Evolutionary conservation across 2,329 filamentous ascomycete genomes (phyloP).

Genomic region (Alternaria angustiovoidea): DNA sequence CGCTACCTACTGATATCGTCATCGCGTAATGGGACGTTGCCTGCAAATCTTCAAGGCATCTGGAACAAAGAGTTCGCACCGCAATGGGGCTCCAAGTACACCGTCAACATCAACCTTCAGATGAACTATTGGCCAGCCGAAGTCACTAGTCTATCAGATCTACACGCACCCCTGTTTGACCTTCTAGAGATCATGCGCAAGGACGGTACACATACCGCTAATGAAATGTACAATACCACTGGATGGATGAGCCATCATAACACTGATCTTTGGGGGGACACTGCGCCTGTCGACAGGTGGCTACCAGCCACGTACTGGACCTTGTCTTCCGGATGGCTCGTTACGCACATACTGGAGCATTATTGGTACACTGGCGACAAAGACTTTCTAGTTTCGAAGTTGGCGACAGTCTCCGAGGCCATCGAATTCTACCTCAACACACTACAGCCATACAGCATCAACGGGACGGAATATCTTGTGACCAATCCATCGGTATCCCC

Average conservation of each 20-base stretch:
- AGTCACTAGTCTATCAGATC: constrained; percentile 42
- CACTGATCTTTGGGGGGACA: constrained; percentile 39
- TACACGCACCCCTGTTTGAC: constrained; percentile 54
- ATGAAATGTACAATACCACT: constrained; percentile 28
- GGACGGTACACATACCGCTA: constrained; percentile 37
- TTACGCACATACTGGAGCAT: constrained; percentile 31
- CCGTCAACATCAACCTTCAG: constrained; percentile 62
- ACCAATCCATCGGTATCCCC: constrained; percentile 52
- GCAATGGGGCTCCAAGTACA: constrained; percentile 60
- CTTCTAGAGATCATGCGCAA: constrained; percentile 50
- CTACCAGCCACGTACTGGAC: constrained; percentile 39
- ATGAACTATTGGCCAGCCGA: constrained; percentile 62
- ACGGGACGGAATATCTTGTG: constrained; percentile 27
- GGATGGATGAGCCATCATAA: constrained; percentile 40
- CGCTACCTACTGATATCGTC: constrained; percentile 53
- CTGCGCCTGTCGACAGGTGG: constrained; percentile 32
- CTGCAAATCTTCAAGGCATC: constrained; percentile 57
- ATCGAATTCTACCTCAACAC: constrained; percentile 9
- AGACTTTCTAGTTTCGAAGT: constrained; percentile 20
- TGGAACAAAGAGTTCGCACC: constrained; percentile 55
- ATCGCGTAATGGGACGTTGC: constrained; percentile 43
- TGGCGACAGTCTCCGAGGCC: constrained; percentile 4
- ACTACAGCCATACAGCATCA: constrained; percentile 5
- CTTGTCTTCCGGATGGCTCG: constrained; percentile 40
- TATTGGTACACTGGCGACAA: constrained; percentile 33